Conservation (phyloP, 139 green algal species). For the Micractinium sp. region DNA sequence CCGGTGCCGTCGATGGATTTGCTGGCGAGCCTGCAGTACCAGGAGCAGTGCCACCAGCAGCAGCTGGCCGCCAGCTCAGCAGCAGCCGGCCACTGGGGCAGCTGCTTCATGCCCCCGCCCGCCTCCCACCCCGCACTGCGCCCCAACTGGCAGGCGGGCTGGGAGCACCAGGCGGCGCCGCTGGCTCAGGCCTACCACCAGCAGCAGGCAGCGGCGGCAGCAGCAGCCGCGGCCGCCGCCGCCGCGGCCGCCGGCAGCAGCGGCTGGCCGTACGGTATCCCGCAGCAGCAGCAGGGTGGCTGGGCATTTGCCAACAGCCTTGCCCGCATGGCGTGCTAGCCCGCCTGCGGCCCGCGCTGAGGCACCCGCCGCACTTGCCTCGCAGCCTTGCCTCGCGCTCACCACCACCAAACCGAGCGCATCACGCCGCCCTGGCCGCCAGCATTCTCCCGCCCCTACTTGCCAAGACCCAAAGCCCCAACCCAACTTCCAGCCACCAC, state of each 20-base stretch:
- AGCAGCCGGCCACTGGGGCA: background rate
- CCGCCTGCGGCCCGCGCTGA: no score
- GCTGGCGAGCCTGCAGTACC: conserved; percentile 14
- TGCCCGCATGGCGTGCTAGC: background rate
- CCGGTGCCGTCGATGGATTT: no score
- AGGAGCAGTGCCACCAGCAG: conserved; percentile 16
- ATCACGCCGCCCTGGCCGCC: no score
- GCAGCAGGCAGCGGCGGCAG: background rate
- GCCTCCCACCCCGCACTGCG: background rate
- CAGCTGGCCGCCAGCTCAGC: background rate
- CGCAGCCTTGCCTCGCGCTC: background rate
- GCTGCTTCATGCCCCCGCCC: background rate
- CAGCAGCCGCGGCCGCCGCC: background rate
- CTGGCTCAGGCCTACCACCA: background rate
- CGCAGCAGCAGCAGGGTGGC: background rate
- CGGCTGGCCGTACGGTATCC: background rate
- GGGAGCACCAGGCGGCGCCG: background rate
- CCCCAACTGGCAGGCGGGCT: background rate
- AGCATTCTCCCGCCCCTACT: no score
- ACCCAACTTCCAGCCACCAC: no score
- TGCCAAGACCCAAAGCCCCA: no score
- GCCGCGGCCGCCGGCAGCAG: background rate
- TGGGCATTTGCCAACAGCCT: background rate
- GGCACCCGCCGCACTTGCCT: background rate
- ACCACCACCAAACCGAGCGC: no score